A percentile compares a stretch with the other conserved stretches of the same genome.
Evolutionary conservation across 441 rosid genomes (phyloP).

Genomic region (Adansonia grandidieri): DNA sequence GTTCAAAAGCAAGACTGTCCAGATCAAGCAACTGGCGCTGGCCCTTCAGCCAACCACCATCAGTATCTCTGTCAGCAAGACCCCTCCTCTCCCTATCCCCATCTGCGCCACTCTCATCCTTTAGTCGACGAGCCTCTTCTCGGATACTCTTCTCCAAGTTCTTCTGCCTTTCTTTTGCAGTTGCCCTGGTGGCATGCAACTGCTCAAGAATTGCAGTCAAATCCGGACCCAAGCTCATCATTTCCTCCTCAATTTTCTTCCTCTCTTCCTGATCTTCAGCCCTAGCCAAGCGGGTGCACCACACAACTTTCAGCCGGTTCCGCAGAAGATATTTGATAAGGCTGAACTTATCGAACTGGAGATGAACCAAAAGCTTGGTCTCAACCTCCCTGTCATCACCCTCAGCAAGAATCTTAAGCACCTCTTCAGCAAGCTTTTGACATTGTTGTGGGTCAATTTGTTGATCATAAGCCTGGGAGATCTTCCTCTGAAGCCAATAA

Average conservation of each 20-base stretch:
- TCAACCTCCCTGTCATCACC: conserved; percentile 88
- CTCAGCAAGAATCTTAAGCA: conserved; percentile 79
- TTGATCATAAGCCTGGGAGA: conserved; percentile 81
- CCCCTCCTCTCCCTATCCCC: conserved; percentile 66
- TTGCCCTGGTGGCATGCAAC: conserved; percentile 90
- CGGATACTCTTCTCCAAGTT: conserved; percentile 87
- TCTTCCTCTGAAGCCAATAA: conserved; percentile 94
- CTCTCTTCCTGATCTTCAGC: conserved; percentile 89
- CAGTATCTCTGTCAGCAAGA: conserved; percentile 63
- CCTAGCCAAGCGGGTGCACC: conserved; percentile 96
- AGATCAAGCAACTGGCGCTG: conserved; percentile 88
- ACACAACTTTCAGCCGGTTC: conserved; percentile 81
- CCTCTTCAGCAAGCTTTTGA: conserved; percentile 90
- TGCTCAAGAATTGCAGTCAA: conserved; percentile 82
- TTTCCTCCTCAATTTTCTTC: conserved; percentile 79
- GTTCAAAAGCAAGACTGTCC: conserved; percentile 75
- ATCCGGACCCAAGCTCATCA: conserved; percentile 69
- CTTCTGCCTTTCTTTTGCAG: conserved; percentile 94
- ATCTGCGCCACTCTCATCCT: conserved; percentile 77
- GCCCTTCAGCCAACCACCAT: conserved; percentile 82
- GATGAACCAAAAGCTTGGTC: conserved; percentile 60
- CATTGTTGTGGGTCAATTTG: conserved; percentile 85
- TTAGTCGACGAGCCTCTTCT: conserved; percentile 89
- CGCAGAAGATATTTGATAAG: conserved; percentile 67
- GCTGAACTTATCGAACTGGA: conserved; percentile 69